Conservation (phyloP, 2,329 filamentous ascomycete species). For the Fusarium clavum region DNA sequence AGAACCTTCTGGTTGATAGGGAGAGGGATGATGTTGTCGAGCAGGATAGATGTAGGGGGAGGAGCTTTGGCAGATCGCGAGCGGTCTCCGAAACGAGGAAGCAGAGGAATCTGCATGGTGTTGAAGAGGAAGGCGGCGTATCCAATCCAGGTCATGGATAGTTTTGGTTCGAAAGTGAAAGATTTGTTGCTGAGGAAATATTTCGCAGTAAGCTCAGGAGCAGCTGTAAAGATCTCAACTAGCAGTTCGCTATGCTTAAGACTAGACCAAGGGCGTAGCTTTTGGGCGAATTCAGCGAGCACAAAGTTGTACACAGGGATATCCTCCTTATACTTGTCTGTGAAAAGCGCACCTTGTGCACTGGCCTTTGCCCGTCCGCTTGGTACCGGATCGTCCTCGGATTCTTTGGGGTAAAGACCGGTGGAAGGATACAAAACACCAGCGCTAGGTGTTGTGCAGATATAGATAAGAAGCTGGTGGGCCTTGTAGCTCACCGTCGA, state of each 20-base stretch:
- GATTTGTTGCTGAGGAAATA: conserved; percentile 85
- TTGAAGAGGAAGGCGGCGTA: conserved; percentile 91
- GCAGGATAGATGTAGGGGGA: conserved; percentile 80
- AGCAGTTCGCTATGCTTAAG: conserved; percentile 84
- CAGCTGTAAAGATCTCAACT: conserved; percentile 80
- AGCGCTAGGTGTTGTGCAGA: conserved; percentile 78
- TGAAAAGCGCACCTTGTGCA: conserved; percentile 76
- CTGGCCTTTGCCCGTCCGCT: conserved; percentile 55
- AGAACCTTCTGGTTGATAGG: conserved; percentile 85
- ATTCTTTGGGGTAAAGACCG: conserved; percentile 86
- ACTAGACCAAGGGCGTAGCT: conserved; percentile 85
- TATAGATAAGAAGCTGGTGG: conserved; percentile 79
- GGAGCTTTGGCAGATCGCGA: conserved; percentile 72
- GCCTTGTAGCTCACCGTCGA: conserved; percentile 72
- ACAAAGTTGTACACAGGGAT: conserved; percentile 83
- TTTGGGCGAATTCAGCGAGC: conserved; percentile 81
- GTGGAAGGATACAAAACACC: conserved; percentile 81
- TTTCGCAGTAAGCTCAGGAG: conserved; percentile 87
- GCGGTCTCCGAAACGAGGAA: conserved; percentile 75
- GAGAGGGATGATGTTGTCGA: conserved; percentile 88
- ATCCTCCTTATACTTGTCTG: conserved; percentile 73
- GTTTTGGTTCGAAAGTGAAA: conserved; percentile 90
- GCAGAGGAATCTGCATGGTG: conserved; percentile 79
- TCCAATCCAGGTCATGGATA: conserved; percentile 94
- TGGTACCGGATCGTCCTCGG: conserved; percentile 60